A percentile compares a stretch with the other conserved stretches of the same genome.
Evolutionary conservation across 1,284 basidiomycete genomes (phyloP).

Genomic region (Ceratobasidium theobromae): DNA sequence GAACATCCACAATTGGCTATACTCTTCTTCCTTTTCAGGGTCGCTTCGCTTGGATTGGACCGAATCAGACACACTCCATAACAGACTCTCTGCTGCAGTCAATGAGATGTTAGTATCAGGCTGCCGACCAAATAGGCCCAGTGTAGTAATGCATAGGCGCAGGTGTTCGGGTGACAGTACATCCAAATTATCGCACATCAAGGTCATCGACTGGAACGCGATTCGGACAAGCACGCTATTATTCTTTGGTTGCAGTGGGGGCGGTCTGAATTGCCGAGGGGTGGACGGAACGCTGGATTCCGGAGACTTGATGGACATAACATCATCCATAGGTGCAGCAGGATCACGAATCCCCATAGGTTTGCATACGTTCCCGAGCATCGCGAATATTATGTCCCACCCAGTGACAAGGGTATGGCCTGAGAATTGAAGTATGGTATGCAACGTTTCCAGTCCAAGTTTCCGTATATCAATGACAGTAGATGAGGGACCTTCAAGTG

Average conservation of each 20-base stretch:
- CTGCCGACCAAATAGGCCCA: constrained; percentile 89
- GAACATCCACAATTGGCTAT: constrained; percentile 88
- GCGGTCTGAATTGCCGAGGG: constrained; percentile 35
- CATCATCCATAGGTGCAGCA: neutral
- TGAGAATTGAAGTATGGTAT: constrained; percentile 85
- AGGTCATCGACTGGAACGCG: constrained; percentile 89
- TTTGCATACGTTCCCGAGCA: constrained; percentile 80
- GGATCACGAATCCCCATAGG: constrained; percentile 40
- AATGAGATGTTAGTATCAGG: constrained; percentile 94
- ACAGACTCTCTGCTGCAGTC: constrained; percentile 82
- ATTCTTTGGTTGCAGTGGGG: constrained; percentile 47
- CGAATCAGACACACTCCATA: constrained; percentile 93
- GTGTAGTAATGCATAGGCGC: constrained; percentile 81
- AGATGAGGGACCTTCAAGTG: constrained; percentile 58
- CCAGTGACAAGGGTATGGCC: constrained; percentile 89
- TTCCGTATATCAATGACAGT: constrained; percentile 73
- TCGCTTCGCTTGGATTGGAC: constrained; percentile 78
- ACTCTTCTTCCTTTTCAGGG: constrained; percentile 63
- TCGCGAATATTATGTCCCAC: constrained; percentile 91
- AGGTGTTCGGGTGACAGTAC: constrained; percentile 79
- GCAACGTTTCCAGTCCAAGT: constrained; percentile 85
- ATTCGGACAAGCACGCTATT: constrained; percentile 75
- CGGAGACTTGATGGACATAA: constrained; percentile 17
- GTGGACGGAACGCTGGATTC: constrained; percentile 9
- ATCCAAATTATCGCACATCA: constrained; percentile 91